phyloP scores from a whole-genome alignment of 106 monocot genomes.

The Platanthera guangdongensis region DNA sequence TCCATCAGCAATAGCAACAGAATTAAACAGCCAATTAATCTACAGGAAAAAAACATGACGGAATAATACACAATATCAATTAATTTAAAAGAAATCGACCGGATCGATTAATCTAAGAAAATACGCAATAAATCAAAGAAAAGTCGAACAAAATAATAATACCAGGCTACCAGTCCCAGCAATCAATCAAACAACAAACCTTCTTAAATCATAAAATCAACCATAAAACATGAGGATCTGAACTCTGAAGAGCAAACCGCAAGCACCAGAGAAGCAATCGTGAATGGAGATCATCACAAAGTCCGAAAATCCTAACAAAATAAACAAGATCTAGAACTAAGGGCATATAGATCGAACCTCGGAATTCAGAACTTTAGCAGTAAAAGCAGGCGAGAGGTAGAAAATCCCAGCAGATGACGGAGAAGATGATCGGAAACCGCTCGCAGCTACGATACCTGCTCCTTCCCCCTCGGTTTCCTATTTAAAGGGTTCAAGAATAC shows the following conservation, averaged over 20 bases:
- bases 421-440: not conserved
- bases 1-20: not conserved
- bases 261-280: not conserved
- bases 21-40: not conserved
- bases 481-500: not conserved
- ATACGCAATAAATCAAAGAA: not conserved
- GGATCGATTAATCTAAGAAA: not conserved
- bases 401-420: not conserved
- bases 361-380: not conserved
- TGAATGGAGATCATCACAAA: not conserved
- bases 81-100: too few relatives aligned
- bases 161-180: not conserved
- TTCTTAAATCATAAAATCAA: not conserved
- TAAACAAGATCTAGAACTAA: not conserved
- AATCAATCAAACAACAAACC: not conserved
- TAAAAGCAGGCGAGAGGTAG: not conserved
- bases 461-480: not conserved
- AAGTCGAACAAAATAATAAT: not conserved
- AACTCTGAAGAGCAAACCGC: not conserved
- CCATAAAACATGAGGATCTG: not conserved
- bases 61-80: too few relatives aligned
- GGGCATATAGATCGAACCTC: not conserved
- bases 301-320: not conserved
- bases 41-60: too few relatives aligned
- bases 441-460: not conserved